Conservation (phyloP, 768 basidiomycete species). For the Coprinopsis cinerea region DNA sequence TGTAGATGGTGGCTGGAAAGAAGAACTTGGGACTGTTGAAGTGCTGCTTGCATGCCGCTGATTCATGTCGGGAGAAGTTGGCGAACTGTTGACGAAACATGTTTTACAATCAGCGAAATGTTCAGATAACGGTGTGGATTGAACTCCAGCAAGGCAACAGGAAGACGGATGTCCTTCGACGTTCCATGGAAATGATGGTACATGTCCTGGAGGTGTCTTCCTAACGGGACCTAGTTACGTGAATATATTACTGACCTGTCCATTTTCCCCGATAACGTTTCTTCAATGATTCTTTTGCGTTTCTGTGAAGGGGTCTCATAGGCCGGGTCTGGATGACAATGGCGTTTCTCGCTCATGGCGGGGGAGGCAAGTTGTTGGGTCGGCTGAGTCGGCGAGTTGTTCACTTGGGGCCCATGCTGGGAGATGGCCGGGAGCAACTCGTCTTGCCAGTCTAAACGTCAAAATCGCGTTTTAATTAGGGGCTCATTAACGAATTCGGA, state of each 20-base stretch:
- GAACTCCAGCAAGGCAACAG: not conserved
- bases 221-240: not conserved
- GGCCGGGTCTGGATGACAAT: no score
- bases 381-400: not conserved
- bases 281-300: slow-evolving; percentile 16
- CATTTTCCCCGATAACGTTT: slow-evolving; percentile 9
- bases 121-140: not conserved
- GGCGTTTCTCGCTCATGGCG: not conserved
- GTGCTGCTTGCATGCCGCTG: not conserved
- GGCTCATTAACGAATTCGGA: not conserved
- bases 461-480: not conserved
- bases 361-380: not conserved
- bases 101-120: not conserved
- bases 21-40: not conserved
- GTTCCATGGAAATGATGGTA: not conserved
- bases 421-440: not conserved
- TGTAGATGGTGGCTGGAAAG: slow-evolving; percentile 1
- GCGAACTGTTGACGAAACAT: not conserved
- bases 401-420: not conserved
- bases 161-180: not conserved
- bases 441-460: slow-evolving; percentile 5
- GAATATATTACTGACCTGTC: not conserved
- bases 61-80: slow-evolving; percentile 4
- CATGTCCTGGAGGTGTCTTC: not conserved
- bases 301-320: slow-evolving; percentile 16